Base-by-base conservation (phyloP, 169 alveolate genomes). In the Plasmodium cynomolgi region DNA sequence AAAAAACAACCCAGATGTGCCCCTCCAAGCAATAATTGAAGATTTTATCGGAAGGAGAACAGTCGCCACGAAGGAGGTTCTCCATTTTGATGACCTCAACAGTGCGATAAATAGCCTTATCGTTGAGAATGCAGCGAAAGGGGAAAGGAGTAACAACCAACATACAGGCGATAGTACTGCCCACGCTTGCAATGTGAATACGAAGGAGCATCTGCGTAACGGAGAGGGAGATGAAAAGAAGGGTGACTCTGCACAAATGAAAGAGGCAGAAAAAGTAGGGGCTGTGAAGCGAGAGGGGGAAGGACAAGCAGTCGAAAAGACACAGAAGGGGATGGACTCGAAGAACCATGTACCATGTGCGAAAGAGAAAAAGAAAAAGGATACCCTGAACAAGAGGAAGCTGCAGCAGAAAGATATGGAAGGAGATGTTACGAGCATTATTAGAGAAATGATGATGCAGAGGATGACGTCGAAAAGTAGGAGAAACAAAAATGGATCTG, bases 331-430 rank as follows among this genome's bases (percentile, higher is more conserved):
- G 26, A 20, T 37, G 34, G 74, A 81, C 31, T 47, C 54, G 74
- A 39, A 41, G 29, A 41, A 7, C 73, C 68, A 81, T 3, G 7
- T 47, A 34, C 41, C 58, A 44, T 8, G 41, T 50, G 39, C 50
- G 31, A 83, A 62, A 23, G 77, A 68, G 77, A 68, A 77, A 73
- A 84, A 73, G 72, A 74, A 29, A 84, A 84, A 72, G 68, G 79
- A 72, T 26, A 73, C 56, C 8, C 29, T 33, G 11, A 84, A 74
- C 54, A 72, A 56, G 56, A 84, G 34, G 37, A 34, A 56, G 37
- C 20, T 44, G 56, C 33, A 20, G 20, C 84, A 73, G 23, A 72
- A 58, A 34, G 62, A 77, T 26, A 50, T 74, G 68, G 84, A 84
- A 41, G 74, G 72, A n/a, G 75, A 82, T 82, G 75, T 81, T 31